Evolutionary conservation across 2,329 filamentous ascomycete genomes (phyloP).

Genomic region (Arthrobotrys entomopaga): DNA sequence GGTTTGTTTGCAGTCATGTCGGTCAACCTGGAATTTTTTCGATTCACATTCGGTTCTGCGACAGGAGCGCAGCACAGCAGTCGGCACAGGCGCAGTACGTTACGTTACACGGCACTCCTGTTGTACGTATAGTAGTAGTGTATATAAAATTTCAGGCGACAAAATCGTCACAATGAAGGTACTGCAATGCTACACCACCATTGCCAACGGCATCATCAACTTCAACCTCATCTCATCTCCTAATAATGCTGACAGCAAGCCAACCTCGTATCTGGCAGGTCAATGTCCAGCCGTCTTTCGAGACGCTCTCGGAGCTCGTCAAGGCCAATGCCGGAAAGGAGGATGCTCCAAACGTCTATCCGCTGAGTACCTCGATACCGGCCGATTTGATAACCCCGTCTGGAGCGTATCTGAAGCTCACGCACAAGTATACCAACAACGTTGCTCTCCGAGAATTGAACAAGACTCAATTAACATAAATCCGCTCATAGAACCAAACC

Average conservation of each 20-base stretch:
- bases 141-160: no score
- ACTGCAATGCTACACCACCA: not conserved
- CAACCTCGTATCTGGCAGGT: slow-evolving; percentile 27
- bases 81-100: not conserved
- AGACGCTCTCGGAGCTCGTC: slow-evolving; percentile 48
- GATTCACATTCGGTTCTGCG: slow-evolving; percentile 7
- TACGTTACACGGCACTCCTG: slow-evolving; percentile 22
- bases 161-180: slow-evolving; percentile 20
- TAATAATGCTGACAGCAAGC: slow-evolving; percentile 23
- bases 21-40: not conserved
- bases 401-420: slow-evolving; percentile 92
- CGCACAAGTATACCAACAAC: slow-evolving; percentile 70
- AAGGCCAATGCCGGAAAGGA: slow-evolving; percentile 49
- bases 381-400: slow-evolving; percentile 94
- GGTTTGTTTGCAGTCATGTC: slow-evolving; percentile 4
- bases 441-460: not conserved
- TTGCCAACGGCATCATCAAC: not conserved
- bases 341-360: slow-evolving; percentile 77
- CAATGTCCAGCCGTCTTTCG: slow-evolving; percentile 45
- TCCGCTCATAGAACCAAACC: slow-evolving; percentile 67
- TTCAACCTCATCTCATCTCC: not conserved
- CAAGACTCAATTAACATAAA: not conserved
- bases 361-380: slow-evolving; percentile 83
- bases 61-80: slow-evolving; percentile 16
- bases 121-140: not conserved